phyloP scores from a whole-genome alignment of 805 yeast species.

The Myxozyma neotropica region DNA sequence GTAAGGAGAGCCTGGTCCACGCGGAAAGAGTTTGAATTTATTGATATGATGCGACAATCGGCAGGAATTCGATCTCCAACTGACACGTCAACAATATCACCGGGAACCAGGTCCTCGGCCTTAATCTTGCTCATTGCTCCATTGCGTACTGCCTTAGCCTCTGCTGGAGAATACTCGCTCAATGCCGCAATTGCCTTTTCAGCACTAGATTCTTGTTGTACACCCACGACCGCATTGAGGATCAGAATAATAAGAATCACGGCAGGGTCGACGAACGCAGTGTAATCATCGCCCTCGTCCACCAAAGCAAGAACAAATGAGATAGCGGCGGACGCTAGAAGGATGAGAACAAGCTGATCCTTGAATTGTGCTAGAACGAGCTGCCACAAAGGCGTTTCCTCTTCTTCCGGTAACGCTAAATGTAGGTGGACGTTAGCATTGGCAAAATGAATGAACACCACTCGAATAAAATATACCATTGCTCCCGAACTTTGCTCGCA shows the following conservation, averaged over 20 bases:
- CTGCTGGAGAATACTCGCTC: slow-evolving; percentile 51
- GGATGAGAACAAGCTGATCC: slow-evolving; percentile 45
- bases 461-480: slow-evolving; percentile 23
- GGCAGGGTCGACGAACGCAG: slow-evolving; percentile 44
- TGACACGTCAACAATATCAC: slow-evolving; percentile 47
- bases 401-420: slow-evolving; percentile 44
- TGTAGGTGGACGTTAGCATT: not conserved
- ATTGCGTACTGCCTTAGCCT: slow-evolving; percentile 50
- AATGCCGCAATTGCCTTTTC: slow-evolving; percentile 56
- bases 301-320: slow-evolving; percentile 43
- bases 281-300: slow-evolving; percentile 42
- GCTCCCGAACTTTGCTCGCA: slow-evolving; percentile 33
- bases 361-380: slow-evolving; percentile 46
- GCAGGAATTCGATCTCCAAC: slow-evolving; percentile 53
- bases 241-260: slow-evolving; percentile 52
- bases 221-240: slow-evolving; percentile 54
- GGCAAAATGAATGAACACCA: not conserved
- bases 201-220: slow-evolving; percentile 54
- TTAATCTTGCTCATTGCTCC: slow-evolving; percentile 49
- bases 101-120: slow-evolving; percentile 49
- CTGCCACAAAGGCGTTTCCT: slow-evolving; percentile 43
- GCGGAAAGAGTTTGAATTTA: slow-evolving; percentile 42
- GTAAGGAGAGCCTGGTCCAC: slow-evolving; percentile 50
- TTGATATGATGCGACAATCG: slow-evolving; percentile 45
- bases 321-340: slow-evolving; percentile 42